These are phyloP conservation scores for Ogataea paradorogensis DNA, from an alignment of 805 yeast species.

Conservation along the genomic window DNA sequence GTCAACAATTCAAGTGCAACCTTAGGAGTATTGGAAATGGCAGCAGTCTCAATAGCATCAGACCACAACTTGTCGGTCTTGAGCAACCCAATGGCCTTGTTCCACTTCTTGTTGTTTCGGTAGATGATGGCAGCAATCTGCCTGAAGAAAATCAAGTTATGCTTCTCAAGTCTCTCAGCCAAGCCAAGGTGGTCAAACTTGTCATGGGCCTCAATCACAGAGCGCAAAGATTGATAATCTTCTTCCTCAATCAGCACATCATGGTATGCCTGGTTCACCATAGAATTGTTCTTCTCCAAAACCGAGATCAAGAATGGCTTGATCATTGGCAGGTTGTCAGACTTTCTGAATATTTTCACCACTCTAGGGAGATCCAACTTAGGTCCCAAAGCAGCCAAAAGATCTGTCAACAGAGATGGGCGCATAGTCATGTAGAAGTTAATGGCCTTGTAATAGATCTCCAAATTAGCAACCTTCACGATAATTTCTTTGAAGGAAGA, in stretches of 20 bases:
- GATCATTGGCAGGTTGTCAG: slow-evolving; percentile 94
- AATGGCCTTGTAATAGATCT: slow-evolving; percentile 95
- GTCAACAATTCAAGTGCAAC: slow-evolving; percentile 85
- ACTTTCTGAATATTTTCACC: slow-evolving; percentile 88
- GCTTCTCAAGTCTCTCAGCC: slow-evolving; percentile 91
- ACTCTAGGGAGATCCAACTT: slow-evolving; percentile 93
- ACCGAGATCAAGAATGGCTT: slow-evolving; percentile 93
- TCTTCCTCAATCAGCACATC: slow-evolving; percentile 94
- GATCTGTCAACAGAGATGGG: slow-evolving; percentile 85
- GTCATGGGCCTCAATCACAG: slow-evolving; percentile 85
- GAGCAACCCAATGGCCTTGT: slow-evolving; percentile 80
- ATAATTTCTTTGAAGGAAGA: slow-evolving; percentile 89
- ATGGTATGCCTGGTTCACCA: slow-evolving; percentile 94
- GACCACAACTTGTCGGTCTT: slow-evolving; percentile 93
- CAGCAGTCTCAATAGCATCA: slow-evolving; percentile 90
- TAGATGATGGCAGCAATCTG: slow-evolving; percentile 93
- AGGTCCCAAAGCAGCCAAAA: slow-evolving; percentile 78
- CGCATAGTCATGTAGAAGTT: slow-evolving; percentile 91
- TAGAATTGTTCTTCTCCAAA: slow-evolving; percentile 81
- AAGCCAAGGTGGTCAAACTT: slow-evolving; percentile 89
- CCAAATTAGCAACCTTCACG: slow-evolving; percentile 92
- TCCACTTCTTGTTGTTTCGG: slow-evolving; percentile 92
- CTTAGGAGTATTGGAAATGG: slow-evolving; percentile 71
- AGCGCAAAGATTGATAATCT: slow-evolving; percentile 85
- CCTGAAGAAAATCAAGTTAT: slow-evolving; percentile 86